Percentiles rank a stretch among this genome's conserved stretches.
These are phyloP conservation scores for Hypoxylon sp. DNA, from an alignment of 2,329 filamentous ascomycete genomes.

Conservation along the genomic window DNA sequence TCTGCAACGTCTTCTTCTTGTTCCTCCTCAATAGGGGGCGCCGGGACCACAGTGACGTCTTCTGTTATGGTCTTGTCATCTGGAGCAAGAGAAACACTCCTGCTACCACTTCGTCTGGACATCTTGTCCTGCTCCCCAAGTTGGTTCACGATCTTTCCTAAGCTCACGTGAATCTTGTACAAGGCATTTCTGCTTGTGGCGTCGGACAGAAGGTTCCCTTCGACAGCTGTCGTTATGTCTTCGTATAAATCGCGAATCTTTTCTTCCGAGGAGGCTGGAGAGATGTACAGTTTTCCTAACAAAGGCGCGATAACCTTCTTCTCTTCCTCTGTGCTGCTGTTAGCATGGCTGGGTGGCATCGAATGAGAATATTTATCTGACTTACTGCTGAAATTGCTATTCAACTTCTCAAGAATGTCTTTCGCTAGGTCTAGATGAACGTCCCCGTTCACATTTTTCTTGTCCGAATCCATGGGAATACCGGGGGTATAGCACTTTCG, in stretches of 20 bases:
- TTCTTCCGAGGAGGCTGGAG: conserved; percentile 73
- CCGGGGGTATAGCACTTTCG: conserved; percentile 77
- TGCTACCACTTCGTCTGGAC: conserved; percentile 44
- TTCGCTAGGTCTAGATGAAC: conserved; percentile 85
- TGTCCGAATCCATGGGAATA: conserved; percentile 67
- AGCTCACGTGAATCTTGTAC: conserved; percentile 76
- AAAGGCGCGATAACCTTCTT: conserved; percentile 85
- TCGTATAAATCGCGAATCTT: conserved; percentile 72
- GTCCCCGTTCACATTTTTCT: conserved; percentile 78
- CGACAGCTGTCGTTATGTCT: conserved; percentile 73
- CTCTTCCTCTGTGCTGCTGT: conserved; percentile 76
- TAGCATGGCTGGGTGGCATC: conserved; percentile 14
- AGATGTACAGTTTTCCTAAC: conserved; percentile 85
- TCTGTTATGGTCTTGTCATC: conserved; percentile 46
- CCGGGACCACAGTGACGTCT: conserved; percentile 59
- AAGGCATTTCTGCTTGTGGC: conserved; percentile 74
- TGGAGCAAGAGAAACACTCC: conserved; percentile 43
- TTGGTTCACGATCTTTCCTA: conserved; percentile 77
- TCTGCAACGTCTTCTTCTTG: conserved; percentile 54
- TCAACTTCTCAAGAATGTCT: conserved; percentile 81
- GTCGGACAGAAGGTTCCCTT: conserved; percentile 72
- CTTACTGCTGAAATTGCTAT: conserved; percentile 77
- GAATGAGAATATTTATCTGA: conserved; percentile 36
- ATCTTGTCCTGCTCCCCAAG: conserved; percentile 62
- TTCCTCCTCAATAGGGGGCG: conserved; percentile 48